Percentiles rank a stretch among this genome's conserved stretches.
Evolutionary conservation across 73 alveolate genomes (phyloP).

Genomic region (Paramecium tetraurelia): DNA sequence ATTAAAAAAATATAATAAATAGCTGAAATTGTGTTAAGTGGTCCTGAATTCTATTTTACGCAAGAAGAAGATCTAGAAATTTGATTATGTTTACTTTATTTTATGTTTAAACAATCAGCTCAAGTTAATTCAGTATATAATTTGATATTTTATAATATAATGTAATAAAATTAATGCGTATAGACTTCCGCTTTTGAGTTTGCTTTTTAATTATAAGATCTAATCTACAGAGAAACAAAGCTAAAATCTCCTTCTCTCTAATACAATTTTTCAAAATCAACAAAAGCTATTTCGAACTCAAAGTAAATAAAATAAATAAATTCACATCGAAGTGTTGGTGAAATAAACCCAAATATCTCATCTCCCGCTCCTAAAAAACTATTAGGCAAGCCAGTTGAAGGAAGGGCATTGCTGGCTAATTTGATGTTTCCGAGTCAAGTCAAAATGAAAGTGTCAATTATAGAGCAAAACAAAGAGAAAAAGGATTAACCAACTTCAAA

Average conservation of each 20-base stretch:
- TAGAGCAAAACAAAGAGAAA: neutral
- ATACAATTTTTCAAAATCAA: neutral
- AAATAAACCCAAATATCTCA: neutral
- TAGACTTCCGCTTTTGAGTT: neutral
- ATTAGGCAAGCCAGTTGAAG: neutral
- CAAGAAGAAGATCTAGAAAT: neutral
- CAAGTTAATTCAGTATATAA: neutral
- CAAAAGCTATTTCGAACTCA: neutral
- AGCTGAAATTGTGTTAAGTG: neutral
- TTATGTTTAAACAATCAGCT: neutral
- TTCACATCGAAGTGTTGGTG: neutral
- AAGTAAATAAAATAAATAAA: neutral
- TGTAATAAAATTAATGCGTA: constrained; percentile 10
- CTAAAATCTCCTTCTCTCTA: neutral
- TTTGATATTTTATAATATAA: neutral
- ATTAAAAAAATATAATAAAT: neutral
- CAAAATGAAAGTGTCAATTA: neutral
- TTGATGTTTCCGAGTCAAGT: neutral
- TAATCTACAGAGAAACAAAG: neutral
- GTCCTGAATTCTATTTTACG: neutral
- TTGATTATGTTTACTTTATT: neutral
- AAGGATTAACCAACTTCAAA: neutral
- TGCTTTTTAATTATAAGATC: neutral
- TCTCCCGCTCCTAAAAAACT: neutral
- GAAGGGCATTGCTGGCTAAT: neutral